phyloP scores from a whole-genome alignment of 1,139 yeast genomes.

The Lodderomyces metapsilosis region DNA sequence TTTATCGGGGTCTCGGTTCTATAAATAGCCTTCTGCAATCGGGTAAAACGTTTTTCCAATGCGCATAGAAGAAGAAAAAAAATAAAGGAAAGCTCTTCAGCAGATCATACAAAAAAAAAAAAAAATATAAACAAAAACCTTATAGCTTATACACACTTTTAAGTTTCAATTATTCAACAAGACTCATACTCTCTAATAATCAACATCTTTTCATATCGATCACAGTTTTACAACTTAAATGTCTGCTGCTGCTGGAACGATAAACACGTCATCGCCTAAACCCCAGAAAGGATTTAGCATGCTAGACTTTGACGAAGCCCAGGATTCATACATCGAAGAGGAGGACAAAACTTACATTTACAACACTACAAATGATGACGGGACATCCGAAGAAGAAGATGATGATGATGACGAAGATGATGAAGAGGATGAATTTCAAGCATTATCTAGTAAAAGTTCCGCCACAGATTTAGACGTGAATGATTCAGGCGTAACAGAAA shows the following conservation, averaged over 20 bases:
- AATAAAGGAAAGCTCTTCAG: too few species aligned
- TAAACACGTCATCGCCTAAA: neutral
- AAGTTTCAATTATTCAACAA: neutral
- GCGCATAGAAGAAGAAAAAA: too few species aligned
- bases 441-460: constrained; percentile 7
- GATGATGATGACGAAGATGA: constrained; percentile 15
- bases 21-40: too few species aligned
- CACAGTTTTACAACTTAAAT: neutral
- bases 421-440: constrained; percentile 12
- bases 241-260: constrained; percentile 1
- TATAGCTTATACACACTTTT: too few species aligned
- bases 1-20: too few species aligned
- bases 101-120: too few species aligned
- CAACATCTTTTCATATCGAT: too few species aligned
- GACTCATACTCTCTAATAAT: too few species aligned
- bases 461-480: constrained; percentile 9
- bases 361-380: constrained; percentile 15
- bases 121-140: too few species aligned
- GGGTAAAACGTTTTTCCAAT: too few species aligned
- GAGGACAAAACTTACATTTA: constrained; percentile 37
- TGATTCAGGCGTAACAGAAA: neutral
- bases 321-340: constrained; percentile 35
- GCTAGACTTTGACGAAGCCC: constrained; percentile 26
- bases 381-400: constrained; percentile 18
- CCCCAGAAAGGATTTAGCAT: constrained; percentile 17